Base-by-base conservation (phyloP, 495 filamentous ascomycete genomes). In the Niebla homalea region DNA sequence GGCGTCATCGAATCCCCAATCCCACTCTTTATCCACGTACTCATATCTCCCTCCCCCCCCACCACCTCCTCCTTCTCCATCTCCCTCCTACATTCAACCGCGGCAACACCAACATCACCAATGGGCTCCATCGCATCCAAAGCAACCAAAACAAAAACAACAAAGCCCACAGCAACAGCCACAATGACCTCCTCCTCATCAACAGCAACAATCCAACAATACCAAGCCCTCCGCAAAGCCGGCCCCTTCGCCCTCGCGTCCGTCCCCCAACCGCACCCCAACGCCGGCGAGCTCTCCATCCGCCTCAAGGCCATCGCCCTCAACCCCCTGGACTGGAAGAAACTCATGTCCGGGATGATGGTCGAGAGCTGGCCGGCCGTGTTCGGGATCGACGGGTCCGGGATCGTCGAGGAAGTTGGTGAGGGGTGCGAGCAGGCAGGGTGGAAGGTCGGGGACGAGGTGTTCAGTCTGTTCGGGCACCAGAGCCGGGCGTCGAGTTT, bases 301-400 rank as follows among this genome's bases (percentile, higher is more conserved):
- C 65, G 65, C 46, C 65, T 62, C 42, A 37, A 50, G 38, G 70
- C 69, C 14, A 56, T 70, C 15, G 70, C 70, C 18, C 60, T 75
- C 39, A 75, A 75, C 48, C 70, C 64, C 0, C 43, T 64, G 41
- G 67, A 70, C 57, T 50, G 42, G 32, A 52, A 61, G 6, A 62
- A 64, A 48, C 63, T 67, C 45, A 48, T 61, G 29, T 25, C 48
- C 19, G 57, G 60, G 6, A 35, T 57, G 29, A 55, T 56, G 36
- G 12, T 62, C 7, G 56, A 58, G 38, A 38, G 57, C 21, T 67
- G 64, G 59, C 66, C 67, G 0, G 40, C 54, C 25, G 57, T 69
- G 16, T 50, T 69, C 8, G 71, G 70, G 21, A 60, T 51, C 23
- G 71, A 74, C 38, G 64, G 67, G 3, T 66, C 70, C 23, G 71